Base-by-base conservation (phyloP, 1,284 basidiomycete species). In the Apiotrichum montevideense region DNA sequence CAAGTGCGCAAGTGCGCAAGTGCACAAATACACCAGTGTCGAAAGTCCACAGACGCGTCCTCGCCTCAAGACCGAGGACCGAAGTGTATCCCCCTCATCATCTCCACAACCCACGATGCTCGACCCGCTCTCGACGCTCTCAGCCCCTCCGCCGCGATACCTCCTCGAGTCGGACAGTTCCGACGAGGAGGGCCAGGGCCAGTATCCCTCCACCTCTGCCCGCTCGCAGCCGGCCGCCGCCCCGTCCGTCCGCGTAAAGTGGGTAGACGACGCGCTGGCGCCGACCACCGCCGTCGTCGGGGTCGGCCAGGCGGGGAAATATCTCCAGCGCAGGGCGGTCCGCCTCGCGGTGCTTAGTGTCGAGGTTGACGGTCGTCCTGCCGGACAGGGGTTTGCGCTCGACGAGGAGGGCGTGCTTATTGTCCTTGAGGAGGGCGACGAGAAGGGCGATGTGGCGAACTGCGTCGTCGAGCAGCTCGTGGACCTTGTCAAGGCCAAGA, bases 131-230 rank as follows among this genome's bases (percentile, higher is more conserved):
- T 63, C 67, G 2, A 39, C 66, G 1, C 54, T 73, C 15, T 54
- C 55, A 4, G 70, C 63, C 4, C 72, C 72, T 8, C 72, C 72
- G 9, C 72, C 72, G 29, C 65, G 73, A 43, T 75, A 75, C 59
- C 63, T 69, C 32, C 64, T 75, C 53, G 73, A 75, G 57, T 75
- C 73, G 9, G 73, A 75, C 58, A 70, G 67, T 9, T 72, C 70
- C 1, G 73, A 75, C 51, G 73, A 75, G 58, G 72, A 74, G 62
- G 72, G 71, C 6, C 67, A 71, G 57, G 71, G 71, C n/a, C 51
- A 46, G n/a, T 73, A 73, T 42, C 41, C 41, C 41, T 14, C 13
- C 2, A 7, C 13, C 2, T 42, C 41, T 2, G 57, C 58, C 58
- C 1, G 14, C 54, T 4, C 7, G 46, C 11, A 37, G 35, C 33